Conservation (phyloP, 805 yeast genomes). For the Candida arabinofermentans region DNA sequence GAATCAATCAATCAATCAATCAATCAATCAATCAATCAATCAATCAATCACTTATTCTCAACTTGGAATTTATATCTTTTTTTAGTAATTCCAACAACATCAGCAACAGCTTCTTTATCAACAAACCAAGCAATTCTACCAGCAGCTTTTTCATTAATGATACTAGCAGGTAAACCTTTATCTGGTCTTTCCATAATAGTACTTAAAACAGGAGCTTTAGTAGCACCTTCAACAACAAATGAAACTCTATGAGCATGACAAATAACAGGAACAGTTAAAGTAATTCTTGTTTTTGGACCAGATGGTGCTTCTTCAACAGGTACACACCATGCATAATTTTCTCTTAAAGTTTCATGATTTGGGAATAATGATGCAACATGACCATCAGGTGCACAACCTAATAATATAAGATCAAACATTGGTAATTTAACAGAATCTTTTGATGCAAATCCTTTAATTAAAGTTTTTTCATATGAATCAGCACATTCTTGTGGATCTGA, state of each 20-base stretch:
- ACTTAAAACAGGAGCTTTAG: conserved; percentile 88
- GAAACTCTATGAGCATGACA: conserved; percentile 91
- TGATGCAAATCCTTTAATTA: conserved; percentile 88
- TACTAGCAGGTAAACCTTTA: conserved; percentile 89
- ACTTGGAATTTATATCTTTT: conserved; percentile 62
- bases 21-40: neutral
- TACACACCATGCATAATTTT: conserved; percentile 90
- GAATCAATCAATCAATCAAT: neutral
- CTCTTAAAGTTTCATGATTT: conserved; percentile 82
- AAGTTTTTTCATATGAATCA: conserved; percentile 81
- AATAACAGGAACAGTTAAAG: conserved; percentile 89
- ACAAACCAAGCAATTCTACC: conserved; percentile 97
- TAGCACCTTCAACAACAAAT: conserved; percentile 93
- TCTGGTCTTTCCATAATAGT: conserved; percentile 96
- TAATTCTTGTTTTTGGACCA: conserved; percentile 81
- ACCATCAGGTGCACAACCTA: conserved; percentile 99
- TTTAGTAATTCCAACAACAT: conserved; percentile 63
- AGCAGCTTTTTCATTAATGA: conserved; percentile 94
- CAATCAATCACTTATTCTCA: conserved; percentile 2
- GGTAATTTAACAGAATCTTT: conserved; percentile 96
- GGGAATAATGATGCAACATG: conserved; percentile 97
- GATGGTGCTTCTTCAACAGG: conserved; percentile 90
- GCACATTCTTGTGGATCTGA: conserved; percentile 90
- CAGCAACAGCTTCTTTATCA: conserved; percentile 86
- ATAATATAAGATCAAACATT: conserved; percentile 81